Evolutionary conservation across 2,329 filamentous ascomycete genomes (phyloP).

Genomic region (Diaporthe citriasiana): DNA sequence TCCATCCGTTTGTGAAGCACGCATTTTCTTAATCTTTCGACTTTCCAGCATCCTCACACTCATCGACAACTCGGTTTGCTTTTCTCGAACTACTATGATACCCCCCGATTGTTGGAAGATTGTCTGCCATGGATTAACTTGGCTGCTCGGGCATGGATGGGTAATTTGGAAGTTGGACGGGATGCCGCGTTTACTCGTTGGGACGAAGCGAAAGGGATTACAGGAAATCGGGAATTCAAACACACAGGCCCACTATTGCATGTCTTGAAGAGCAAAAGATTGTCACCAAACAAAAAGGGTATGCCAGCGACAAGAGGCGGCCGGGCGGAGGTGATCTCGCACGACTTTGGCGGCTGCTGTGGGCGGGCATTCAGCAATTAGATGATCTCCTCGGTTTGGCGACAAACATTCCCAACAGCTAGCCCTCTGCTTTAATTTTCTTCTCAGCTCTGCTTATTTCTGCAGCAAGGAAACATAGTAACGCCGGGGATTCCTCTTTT

Average conservation of each 20-base stretch:
- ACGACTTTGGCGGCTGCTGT: conserved; percentile 15
- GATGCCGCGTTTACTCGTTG: conserved; percentile 17
- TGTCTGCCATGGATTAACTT: conserved; percentile 24
- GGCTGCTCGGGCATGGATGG: conserved; percentile 31
- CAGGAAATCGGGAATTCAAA: conserved; percentile 2
- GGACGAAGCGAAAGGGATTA: conserved; percentile 8
- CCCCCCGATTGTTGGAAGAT: conserved; percentile 33
- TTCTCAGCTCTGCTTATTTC: conserved; percentile 7
- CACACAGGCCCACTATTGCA: conserved; percentile 12
- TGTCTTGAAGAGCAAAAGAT: conserved; percentile 7
- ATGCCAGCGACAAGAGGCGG: conserved; percentile 4
- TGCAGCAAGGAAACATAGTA: conserved; percentile 69
- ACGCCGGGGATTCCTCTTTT: conserved; percentile 60
- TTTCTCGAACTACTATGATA: conserved; percentile 35
- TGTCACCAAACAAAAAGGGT: conserved; percentile 3
- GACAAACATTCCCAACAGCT: conserved; percentile 26
- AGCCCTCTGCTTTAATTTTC: conserved; percentile 26
- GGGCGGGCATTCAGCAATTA: conserved; percentile 30
- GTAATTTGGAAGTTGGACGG: conserved; percentile 33
- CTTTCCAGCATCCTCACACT: conserved; percentile 24
- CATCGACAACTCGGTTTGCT: conserved; percentile 30
- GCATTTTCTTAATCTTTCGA: conserved; percentile 13
- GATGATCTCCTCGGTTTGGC: conserved; percentile 35
- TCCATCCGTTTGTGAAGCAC: conserved; percentile 8
- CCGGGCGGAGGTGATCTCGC: conserved; percentile 4